Percentiles rank a stretch among this genome's conserved stretches.
Conservation (phyloP, 2,329 filamentous ascomycete genomes). For the Neonectria sp. region DNA sequence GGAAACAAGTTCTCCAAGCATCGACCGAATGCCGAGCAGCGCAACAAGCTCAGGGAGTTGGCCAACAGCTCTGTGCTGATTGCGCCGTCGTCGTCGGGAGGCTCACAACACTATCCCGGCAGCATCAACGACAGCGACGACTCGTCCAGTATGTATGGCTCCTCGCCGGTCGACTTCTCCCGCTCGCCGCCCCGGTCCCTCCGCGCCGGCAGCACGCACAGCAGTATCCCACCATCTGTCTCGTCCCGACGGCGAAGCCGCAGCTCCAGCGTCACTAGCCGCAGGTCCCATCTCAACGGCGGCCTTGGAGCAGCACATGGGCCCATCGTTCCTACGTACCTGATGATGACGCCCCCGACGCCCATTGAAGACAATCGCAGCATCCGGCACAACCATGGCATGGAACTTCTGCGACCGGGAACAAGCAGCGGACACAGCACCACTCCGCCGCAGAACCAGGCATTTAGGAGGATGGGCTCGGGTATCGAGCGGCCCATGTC, state of each 20-base stretch:
- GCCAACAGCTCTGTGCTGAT: conserved; percentile 82
- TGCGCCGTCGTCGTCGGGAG: conserved; percentile 59
- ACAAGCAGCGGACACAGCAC: conserved; percentile 51
- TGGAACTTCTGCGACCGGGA: conserved; percentile 51
- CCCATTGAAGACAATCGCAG: conserved; percentile 51
- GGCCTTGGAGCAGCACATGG: conserved; percentile 44
- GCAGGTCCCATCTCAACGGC: conserved; percentile 58
- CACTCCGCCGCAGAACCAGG: conserved; percentile 33
- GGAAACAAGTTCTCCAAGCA: conserved; percentile 97
- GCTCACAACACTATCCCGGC: conserved; percentile 56
- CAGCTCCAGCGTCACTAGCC: conserved; percentile 67
- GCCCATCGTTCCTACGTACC: conserved; percentile 56
- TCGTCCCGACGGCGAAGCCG: conserved; percentile 63
- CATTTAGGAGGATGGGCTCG: conserved; percentile 43
- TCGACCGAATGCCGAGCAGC: conserved; percentile 84
- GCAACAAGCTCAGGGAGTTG: conserved; percentile 84
- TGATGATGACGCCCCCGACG: conserved; percentile 65
- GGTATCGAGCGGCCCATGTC: conserved; percentile 51
- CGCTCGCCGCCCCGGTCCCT: conserved; percentile 71
- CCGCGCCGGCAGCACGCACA: conserved; percentile 62
- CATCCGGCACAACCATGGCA: conserved; percentile 44
- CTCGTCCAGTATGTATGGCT: conserved; percentile 68
- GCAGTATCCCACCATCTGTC: conserved; percentile 58
- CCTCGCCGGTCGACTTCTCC: conserved; percentile 70
- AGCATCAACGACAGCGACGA: conserved; percentile 70